Percentiles rank a stretch among this genome's conserved stretches.
These are phyloP conservation scores for Dryas integrifolia DNA, from an alignment of 331 rosid species.

Conservation along the genomic window DNA sequence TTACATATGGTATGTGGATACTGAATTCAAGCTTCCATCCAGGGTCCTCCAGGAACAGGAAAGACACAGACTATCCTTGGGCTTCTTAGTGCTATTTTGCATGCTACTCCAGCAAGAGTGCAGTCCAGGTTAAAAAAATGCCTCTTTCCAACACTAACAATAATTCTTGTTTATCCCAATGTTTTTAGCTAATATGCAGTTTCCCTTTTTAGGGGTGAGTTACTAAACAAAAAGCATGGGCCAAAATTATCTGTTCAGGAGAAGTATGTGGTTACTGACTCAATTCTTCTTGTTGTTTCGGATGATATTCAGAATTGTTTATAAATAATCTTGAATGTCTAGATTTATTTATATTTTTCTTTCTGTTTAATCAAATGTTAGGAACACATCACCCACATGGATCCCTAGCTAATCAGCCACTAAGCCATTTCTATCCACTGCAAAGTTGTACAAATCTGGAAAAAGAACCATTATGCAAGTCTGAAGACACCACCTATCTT, in stretches of 20 bases:
- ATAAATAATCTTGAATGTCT: not conserved
- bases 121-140: constrained; percentile 58
- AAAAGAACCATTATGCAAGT: too few relatives aligned
- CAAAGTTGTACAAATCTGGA: too few relatives aligned
- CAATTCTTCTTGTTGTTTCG: not conserved
- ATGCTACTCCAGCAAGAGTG: constrained; percentile 84
- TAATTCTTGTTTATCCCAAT: constrained; percentile 10
- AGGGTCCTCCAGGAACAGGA: constrained; percentile 99
- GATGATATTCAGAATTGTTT: not conserved
- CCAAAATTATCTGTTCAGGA: constrained; percentile 57
- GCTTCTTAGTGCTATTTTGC: constrained; percentile 86
- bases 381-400: too few relatives aligned
- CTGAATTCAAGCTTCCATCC: constrained; percentile 35
- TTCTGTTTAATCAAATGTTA: not conserved
- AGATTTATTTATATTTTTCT: not conserved
- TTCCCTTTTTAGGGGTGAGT: constrained; percentile 48
- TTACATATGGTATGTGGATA: constrained; percentile 9
- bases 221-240: constrained; percentile 50
- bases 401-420: too few relatives aligned
- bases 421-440: too few relatives aligned
- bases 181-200: constrained; percentile 10
- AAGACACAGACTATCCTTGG: constrained; percentile 96
- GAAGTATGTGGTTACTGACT: constrained; percentile 50
- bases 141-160: not conserved
- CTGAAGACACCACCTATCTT: too few relatives aligned